These are phyloP conservation scores for Fomes fomentarius DNA, from an alignment of 1,284 basidiomycete species.

Conservation along the genomic window DNA sequence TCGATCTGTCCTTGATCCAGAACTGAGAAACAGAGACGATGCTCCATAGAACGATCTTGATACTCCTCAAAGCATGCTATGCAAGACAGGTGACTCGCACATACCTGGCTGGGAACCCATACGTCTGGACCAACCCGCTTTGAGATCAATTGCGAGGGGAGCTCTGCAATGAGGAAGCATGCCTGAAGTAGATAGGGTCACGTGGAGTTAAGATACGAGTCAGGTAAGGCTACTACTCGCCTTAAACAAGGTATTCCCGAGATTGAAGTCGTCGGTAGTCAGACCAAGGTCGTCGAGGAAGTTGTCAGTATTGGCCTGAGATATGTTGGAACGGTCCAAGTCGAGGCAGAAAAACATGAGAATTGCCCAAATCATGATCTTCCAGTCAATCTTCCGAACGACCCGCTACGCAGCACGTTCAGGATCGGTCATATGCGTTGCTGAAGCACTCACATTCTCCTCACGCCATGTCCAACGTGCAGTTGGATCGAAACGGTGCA, in stretches of 20 bases:
- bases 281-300: constrained; percentile 64
- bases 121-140: constrained; percentile 72
- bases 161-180: constrained; percentile 61
- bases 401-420: constrained; percentile 39
- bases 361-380: constrained; percentile 66
- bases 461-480: constrained; percentile 75
- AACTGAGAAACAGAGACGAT: constrained; percentile 66
- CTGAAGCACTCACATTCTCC: constrained; percentile 47
- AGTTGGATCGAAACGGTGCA: constrained; percentile 65
- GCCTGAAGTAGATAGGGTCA: constrained; percentile 33
- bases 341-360: constrained; percentile 64
- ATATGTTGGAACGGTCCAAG: constrained; percentile 60
- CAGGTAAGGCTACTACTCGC: no score
- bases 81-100: no score
- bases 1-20: constrained; percentile 57
- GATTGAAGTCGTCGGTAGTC: constrained; percentile 68
- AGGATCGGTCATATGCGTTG: not conserved
- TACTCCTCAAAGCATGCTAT: no score
- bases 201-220: no score
- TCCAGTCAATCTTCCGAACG: constrained; percentile 62
- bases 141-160: constrained; percentile 73
- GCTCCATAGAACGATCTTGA: constrained; percentile 62
- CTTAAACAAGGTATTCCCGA: constrained; percentile 54
- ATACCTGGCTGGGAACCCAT: constrained; percentile 73
- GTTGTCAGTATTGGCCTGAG: constrained; percentile 68